Base-by-base conservation (phyloP, 345 rosid genomes). In the Eutrema yunnanense region DNA sequence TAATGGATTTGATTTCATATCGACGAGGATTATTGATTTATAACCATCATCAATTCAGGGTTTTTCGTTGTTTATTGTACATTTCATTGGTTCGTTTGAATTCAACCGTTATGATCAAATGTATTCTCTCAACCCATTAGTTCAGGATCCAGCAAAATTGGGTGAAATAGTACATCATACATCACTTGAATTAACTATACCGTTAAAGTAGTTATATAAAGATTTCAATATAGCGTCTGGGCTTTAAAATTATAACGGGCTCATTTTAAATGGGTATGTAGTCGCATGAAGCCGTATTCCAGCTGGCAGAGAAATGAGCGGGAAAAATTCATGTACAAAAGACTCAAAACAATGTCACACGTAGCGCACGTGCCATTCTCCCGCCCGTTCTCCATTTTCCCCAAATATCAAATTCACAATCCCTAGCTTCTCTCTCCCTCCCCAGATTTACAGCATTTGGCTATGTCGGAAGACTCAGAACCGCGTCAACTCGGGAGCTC, bases 341-440 rank as follows among this genome's bases (percentile, higher is more conserved):
- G 8, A 62, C 54, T 56, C 54, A 38, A 76, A 71, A 55, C 55
- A 34, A 57, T n/a, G 42, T 58, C 76, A 71, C 72, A 49, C 14
- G 62, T 29, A 42, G 10, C 67, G 52, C 81, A 77, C 77, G 81
- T 67, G 81, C 67, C 69, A 36, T 36, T 46, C 46, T 72, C 81
- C 81, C 81, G 81, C 81, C 73, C 53, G 9, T 50, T 72, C 54
- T 38, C 27, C 70, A 37, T 61, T 72, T 58, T 13, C 41, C 72
- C 77, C 70, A 64, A 77, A 55, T 65, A 68, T 52, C 29, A 66
- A 58, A 71, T 32, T 58, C 19, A 12, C 41, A 71, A 71, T 10
- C 80, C 80, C 77, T 72, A 58, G 44, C 36, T 33, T 69, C 69
- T 3, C 69, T 3, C 64, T 1, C 50, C 51, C 62, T 14, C 44